These are phyloP conservation scores for Hamamelis virginiana DNA, from an alignment of 164 flowering plant genomes.

Conservation along the genomic window DNA sequence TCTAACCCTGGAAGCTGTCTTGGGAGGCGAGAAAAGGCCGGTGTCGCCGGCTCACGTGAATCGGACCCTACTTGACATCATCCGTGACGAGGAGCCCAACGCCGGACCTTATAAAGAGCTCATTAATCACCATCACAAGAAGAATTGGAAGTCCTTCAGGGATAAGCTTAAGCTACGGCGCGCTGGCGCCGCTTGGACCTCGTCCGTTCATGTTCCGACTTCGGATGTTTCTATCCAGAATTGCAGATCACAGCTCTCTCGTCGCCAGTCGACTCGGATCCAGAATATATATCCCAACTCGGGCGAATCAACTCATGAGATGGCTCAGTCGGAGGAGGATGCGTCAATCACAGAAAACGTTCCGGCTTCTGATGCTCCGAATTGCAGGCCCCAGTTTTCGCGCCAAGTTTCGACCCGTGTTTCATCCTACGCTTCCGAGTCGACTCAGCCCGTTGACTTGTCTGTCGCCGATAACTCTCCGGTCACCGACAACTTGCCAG, in stretches of 20 bases:
- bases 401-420: constrained; percentile 28
- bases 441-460: constrained; percentile 1
- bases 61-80: constrained; percentile 61
- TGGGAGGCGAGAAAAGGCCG: constrained; percentile 22
- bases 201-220: constrained; percentile 29
- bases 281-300: background rate
- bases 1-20: constrained; percentile 36
- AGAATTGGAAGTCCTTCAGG: constrained; percentile 57
- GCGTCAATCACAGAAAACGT: background rate
- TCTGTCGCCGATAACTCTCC: constrained; percentile 17
- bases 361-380: background rate
- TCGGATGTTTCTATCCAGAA: constrained; percentile 23
- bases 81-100: constrained; percentile 47
- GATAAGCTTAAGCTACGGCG: constrained; percentile 57
- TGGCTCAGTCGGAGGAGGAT: background rate
- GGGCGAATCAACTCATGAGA: background rate
- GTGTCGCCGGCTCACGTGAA: constrained; percentile 13
- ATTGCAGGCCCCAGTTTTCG: constrained; percentile 12
- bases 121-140: constrained; percentile 18
- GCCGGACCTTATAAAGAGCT: constrained; percentile 17
- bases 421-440: background rate
- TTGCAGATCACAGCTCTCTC: background rate
- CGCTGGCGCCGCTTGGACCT: constrained; percentile 44
- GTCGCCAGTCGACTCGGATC: constrained; percentile 3
- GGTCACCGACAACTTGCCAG: no score